Conservation (phyloP, 2,329 filamentous ascomycete species). For the Polytolypa hystricis region DNA sequence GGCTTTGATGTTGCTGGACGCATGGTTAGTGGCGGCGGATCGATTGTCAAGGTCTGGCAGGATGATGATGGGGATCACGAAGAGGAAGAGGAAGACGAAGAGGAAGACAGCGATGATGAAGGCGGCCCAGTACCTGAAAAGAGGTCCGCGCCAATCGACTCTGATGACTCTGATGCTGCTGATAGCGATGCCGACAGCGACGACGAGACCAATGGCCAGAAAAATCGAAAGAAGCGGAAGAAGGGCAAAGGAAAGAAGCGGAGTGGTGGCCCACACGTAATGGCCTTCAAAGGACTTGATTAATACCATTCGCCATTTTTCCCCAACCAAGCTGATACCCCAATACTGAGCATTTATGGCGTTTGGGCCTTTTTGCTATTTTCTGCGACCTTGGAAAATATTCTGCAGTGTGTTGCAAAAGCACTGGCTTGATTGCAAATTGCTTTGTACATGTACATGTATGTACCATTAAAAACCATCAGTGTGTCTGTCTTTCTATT, state of each 20-base stretch:
- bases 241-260: constrained; percentile 34
- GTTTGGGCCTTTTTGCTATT: no score
- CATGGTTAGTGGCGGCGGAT: constrained; percentile 81
- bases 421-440: no score
- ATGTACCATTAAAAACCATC: no score
- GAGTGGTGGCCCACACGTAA: constrained; percentile 28
- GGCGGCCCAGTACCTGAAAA: constrained; percentile 8
- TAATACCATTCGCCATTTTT: constrained; percentile 16
- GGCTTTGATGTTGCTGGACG: constrained; percentile 76
- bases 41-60: constrained; percentile 80
- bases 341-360: not conserved
- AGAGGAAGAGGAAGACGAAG: constrained; percentile 41
- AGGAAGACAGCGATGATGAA: constrained; percentile 35
- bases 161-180: constrained; percentile 9
- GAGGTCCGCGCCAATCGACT: not conserved
- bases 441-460: no score
- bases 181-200: constrained; percentile 22
- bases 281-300: constrained; percentile 34
- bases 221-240: constrained; percentile 39
- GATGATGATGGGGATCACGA: constrained; percentile 44
- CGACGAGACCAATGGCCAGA: constrained; percentile 33
- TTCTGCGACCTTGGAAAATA: no score
- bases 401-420: no score
- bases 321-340: not conserved
- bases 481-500: no score